Conservation (phyloP, 1,139 yeast genomes). For the Geotrichum citri-aurantii region DNA sequence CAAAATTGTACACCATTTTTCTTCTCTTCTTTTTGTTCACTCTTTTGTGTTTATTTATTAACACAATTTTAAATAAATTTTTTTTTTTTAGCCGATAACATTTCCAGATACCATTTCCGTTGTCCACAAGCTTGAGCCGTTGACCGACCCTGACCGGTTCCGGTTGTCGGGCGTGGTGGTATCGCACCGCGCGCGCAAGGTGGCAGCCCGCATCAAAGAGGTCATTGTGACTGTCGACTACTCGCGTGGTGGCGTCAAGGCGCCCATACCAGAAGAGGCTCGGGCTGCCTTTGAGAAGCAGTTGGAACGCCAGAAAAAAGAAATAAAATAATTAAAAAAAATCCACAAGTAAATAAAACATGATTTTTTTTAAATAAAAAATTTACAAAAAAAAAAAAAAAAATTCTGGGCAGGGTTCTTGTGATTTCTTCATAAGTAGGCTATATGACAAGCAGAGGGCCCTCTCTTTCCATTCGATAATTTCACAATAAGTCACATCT, state of each 20-base stretch:
- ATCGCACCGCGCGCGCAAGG: constrained; percentile 33
- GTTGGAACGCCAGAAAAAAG: not conserved
- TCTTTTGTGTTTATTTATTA: no score
- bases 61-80: no score
- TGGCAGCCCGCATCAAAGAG: constrained; percentile 35
- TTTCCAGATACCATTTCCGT: constrained; percentile 35
- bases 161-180: constrained; percentile 34
- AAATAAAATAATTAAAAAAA: not conserved
- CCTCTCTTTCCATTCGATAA: no score
- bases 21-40: no score
- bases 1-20: no score
- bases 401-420: no score
- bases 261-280: constrained; percentile 30
- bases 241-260: constrained; percentile 30
- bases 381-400: no score
- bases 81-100: constrained; percentile 24
- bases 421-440: no score
- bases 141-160: constrained; percentile 30
- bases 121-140: constrained; percentile 29
- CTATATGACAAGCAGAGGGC: no score
- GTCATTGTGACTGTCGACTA: constrained; percentile 35
- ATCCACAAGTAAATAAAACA: no score
- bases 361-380: no score
- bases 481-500: no score
- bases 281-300: constrained; percentile 17